Conservation (phyloP, 1,284 basidiomycete species). For the Ustilago hordei region DNA sequence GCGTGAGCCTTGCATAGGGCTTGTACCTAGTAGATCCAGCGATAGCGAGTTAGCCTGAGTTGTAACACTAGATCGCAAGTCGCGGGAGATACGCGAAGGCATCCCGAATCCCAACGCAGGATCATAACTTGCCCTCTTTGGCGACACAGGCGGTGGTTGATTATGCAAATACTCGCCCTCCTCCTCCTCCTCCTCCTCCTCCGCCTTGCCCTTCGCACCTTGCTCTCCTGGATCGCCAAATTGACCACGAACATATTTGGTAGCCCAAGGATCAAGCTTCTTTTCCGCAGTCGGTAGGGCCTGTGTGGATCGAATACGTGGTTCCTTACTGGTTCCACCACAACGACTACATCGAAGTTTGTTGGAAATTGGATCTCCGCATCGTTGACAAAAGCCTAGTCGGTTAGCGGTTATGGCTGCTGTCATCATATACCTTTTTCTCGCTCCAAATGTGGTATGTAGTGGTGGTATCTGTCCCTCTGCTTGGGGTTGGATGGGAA, state of each 20-base stretch:
- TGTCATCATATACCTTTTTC: neutral
- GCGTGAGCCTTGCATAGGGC: neutral
- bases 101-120: constrained; percentile 41
- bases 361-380: constrained; percentile 45
- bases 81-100: constrained; percentile 54
- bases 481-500: neutral
- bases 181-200: constrained; percentile 13
- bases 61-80: constrained; percentile 27
- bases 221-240: neutral
- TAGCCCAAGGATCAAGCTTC: constrained; percentile 40
- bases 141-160: constrained; percentile 28
- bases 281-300: constrained; percentile 6
- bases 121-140: constrained; percentile 30
- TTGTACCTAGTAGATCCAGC: neutral
- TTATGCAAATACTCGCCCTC: constrained; percentile 22
- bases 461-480: neutral
- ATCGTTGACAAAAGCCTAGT: constrained; percentile 45
- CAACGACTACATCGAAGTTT: constrained; percentile 37
- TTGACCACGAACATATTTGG: constrained; percentile 27
- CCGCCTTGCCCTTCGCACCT: neutral
- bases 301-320: constrained; percentile 13
- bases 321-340: constrained; percentile 33
- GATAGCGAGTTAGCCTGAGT: neutral
- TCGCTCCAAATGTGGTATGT: neutral
- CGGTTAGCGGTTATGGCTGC: constrained; percentile 14